Percentiles rank a stretch among this genome's conserved stretches.
phyloP scores from a whole-genome alignment of 805 yeast species.

The Monosporozyma siamensis region DNA sequence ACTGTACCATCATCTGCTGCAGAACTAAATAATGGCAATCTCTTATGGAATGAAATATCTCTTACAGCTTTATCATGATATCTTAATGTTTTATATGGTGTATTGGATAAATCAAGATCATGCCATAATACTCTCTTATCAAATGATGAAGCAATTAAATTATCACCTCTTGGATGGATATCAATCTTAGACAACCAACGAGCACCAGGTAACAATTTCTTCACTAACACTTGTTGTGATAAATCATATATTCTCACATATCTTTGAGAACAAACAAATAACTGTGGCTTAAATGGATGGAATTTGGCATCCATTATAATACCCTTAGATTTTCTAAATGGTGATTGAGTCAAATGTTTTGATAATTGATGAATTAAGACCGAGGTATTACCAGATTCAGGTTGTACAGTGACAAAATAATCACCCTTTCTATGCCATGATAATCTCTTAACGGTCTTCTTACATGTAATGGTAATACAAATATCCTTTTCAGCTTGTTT shows the following conservation, averaged over 20 bases:
- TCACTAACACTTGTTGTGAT: slow-evolving; percentile 71
- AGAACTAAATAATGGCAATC: slow-evolving; percentile 83
- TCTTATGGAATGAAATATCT: slow-evolving; percentile 75
- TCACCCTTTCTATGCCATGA: slow-evolving; percentile 98
- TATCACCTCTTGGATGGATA: slow-evolving; percentile 94
- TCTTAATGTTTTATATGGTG: slow-evolving; percentile 92
- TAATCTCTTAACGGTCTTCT: slow-evolving; percentile 61
- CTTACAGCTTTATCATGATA: slow-evolving; percentile 95
- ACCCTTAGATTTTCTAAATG: slow-evolving; percentile 88
- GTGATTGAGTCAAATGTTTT: slow-evolving; percentile 90
- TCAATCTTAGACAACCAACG: slow-evolving; percentile 88
- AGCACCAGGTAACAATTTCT: slow-evolving; percentile 89
- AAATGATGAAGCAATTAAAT: slow-evolving; percentile 81
- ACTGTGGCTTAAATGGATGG: slow-evolving; percentile 92
- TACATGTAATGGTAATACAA: slow-evolving; percentile 58
- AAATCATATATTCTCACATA: slow-evolving; percentile 85
- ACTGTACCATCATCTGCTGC: slow-evolving; percentile 91
- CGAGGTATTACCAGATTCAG: slow-evolving; percentile 79
- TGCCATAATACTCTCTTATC: slow-evolving; percentile 97
- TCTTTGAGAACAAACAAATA: slow-evolving; percentile 90
- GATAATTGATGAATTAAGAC: slow-evolving; percentile 92
- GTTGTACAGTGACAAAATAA: slow-evolving; percentile 93
- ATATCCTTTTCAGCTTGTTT: slow-evolving; percentile 58
- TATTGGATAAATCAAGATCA: slow-evolving; percentile 77
- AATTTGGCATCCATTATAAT: slow-evolving; percentile 91